Percentiles rank a stretch among this genome's conserved stretches.
Evolutionary conservation across 1,284 basidiomycete genomes (phyloP).

Genomic region (Sanghuangporus baumii): DNA sequence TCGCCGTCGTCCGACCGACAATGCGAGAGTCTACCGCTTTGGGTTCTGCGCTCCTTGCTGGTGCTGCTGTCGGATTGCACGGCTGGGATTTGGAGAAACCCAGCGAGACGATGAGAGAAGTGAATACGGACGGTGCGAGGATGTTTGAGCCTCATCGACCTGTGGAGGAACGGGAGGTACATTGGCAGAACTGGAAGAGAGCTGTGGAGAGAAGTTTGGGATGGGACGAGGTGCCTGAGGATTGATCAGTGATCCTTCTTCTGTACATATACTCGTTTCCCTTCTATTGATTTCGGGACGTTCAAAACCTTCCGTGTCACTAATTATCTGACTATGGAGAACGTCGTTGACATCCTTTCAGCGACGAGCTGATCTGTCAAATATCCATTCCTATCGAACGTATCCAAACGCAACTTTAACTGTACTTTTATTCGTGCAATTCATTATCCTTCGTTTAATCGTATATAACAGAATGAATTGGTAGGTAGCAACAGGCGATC

Average conservation of each 20-base stretch:
- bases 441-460: too few relatives aligned
- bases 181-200: slow-evolving; percentile 76
- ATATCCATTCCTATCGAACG: too few relatives aligned
- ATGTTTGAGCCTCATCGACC: slow-evolving; percentile 62
- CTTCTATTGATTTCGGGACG: too few relatives aligned
- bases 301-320: too few relatives aligned
- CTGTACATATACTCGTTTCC: too few relatives aligned
- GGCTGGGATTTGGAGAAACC: slow-evolving; percentile 93
- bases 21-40: slow-evolving; percentile 99
- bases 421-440: too few relatives aligned
- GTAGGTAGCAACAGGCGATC: too few relatives aligned
- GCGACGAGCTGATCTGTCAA: too few relatives aligned
- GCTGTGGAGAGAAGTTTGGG: slow-evolving; percentile 77
- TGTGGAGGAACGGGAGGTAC: slow-evolving; percentile 51
- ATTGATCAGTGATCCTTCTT: background rate
- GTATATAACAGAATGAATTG: too few relatives aligned
- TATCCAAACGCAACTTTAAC: too few relatives aligned
- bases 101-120: slow-evolving; percentile 72
- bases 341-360: too few relatives aligned
- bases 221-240: slow-evolving; percentile 67
- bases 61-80: slow-evolving; percentile 80
- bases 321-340: too few relatives aligned
- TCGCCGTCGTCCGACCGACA: slow-evolving; percentile 85
- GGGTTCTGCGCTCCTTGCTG: slow-evolving; percentile 95
- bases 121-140: slow-evolving; percentile 81